Conservation (phyloP, 106 monocot species). For the Dactylorhiza incarnata region DNA sequence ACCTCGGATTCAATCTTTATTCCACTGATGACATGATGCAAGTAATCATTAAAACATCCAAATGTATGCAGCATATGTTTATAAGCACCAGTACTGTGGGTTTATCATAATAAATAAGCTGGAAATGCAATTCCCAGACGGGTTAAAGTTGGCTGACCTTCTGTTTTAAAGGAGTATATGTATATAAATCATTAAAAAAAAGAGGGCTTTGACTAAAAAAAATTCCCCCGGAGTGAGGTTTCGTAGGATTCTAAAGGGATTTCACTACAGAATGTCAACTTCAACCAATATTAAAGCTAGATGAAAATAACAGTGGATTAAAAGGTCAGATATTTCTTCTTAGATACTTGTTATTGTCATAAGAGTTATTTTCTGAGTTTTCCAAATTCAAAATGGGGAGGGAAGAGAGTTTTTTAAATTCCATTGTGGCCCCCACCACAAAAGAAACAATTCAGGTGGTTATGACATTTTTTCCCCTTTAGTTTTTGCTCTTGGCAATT, state of each 20-base stretch:
- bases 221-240: background rate
- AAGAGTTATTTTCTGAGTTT: background rate
- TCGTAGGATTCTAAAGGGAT: background rate
- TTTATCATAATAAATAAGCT: constrained; percentile 3
- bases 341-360: background rate
- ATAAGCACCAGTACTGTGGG: background rate
- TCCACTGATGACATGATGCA: constrained; percentile 6
- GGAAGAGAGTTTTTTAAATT: background rate
- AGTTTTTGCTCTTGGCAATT: background rate
- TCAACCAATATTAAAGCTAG: background rate
- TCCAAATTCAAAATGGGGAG: background rate
- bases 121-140: background rate
- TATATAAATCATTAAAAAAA: background rate
- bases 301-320: background rate
- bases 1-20: constrained; percentile 18
- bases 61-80: background rate
- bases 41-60: background rate
- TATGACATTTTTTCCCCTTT: background rate
- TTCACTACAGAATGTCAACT: background rate
- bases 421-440: background rate
- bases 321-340: background rate
- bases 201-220: background rate
- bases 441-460: background rate
- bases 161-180: background rate
- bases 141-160: background rate